Evolutionary conservation across 768 basidiomycete genomes (phyloP), one percentile per base, ranked within the genome.

Genomic region (Phlebiopsis flavidoalba): DNA sequence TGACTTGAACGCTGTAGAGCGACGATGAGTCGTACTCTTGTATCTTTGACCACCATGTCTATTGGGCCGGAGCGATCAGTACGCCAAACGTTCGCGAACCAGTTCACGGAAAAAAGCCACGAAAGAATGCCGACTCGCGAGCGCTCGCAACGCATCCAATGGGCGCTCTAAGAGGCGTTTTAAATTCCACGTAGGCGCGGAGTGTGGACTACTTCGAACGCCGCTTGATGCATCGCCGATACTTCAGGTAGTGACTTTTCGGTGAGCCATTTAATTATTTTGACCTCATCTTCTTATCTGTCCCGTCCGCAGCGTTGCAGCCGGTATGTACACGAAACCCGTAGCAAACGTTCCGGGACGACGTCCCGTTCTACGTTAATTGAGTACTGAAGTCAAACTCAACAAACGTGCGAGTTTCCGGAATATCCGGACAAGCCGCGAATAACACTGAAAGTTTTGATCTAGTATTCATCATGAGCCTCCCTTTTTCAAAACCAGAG

Each of bases 401-500:
- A 8, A 2, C n/a, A 24, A 55, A 55, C 19, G 40, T 37, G 54
- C 43, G 54, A 43, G 54, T 55, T 21, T 6, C 14, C 1, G 43
- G 17, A 19, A 6, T 37, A 2, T 1, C n/a, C n/a, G 19, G 35
- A 55, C 8, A 21, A n/a, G n/a, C n/a, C 19, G 15, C 14, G 22
- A 19, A 11, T 19, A 10, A 1, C 22, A 21, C 54, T 12, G 22
- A 55, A 55, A 17, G n/a, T n/a, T 17, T 55, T 55, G 45, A 6
- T 24, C 35, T 37, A 67, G 63, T 61, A 53, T 47, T 57, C 63
- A 78, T 47, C 58, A 95, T 95, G 92, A 89, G n/a, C n/a, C 93
- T 65, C 93, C 92, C 67, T 92, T 91, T n/a, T 75, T 86, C 89
- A 57, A 93, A 93, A 74, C 93, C 92, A 53, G 91, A 93, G 77